Evolutionary conservation across 2,329 filamentous ascomycete species (phyloP), one percentile per base, ranked within the genome.

Genomic region (Monilinia polystroma): DNA sequence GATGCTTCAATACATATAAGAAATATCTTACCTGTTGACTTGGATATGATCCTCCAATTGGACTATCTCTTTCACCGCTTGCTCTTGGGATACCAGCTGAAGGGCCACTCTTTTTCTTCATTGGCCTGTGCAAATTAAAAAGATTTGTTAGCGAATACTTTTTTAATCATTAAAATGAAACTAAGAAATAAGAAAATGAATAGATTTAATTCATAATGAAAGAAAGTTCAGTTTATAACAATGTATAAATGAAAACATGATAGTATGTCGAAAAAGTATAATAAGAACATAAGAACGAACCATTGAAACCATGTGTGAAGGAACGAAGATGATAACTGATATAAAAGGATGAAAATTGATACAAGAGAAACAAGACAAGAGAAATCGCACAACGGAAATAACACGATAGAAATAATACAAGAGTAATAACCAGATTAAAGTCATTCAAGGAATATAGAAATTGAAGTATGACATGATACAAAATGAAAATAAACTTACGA

Each of bases 81-180:
- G 82, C 79, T 74, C 86, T 85, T 75, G 89, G 85, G 76, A 91
- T 83, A 74, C 89, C 90, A 76, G 88, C 88, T 72, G 87, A 85
- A 71, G 86, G 85, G 72, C 87, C 85, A 69, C 70, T 70, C 55
- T 83, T 83, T 78, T 89, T 90, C 80, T 90, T 92, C 78, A 89
- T 84, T 55, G 90, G 90, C 72, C 90, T 93, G 76, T 70, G 67
- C 47, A 57, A 60, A 55, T 65, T 43, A 65, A 66, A 59, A 58
- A 65, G 47, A 66, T 32, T 51, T 67, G 52, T 75, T 70, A 75
- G 72, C 69, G 43, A 64, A 65, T 70, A 67, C 66, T 41, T 67
- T 70, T 55, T 51, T 52, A 32, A 32, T 51, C 53, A 41, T 60
- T 35, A 26, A 66, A 54, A 20, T 29, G 56, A 66, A 16, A 35